phyloP scores from a whole-genome alignment of 176 grass and related monocot species.

The Eleusine indica region DNA sequence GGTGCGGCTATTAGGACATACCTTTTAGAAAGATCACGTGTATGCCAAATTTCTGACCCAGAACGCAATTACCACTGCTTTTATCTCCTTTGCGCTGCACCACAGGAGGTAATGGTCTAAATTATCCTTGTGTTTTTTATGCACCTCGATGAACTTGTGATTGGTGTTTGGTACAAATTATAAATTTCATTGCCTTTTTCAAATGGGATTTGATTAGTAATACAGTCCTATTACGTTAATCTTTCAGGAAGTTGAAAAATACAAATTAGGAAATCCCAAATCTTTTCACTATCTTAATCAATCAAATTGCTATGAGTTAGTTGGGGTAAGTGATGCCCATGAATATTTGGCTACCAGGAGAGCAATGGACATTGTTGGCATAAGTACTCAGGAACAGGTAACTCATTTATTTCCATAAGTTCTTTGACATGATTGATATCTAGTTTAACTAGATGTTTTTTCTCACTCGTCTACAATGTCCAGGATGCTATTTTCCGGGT shows the following conservation, averaged over 20 bases:
- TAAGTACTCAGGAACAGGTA: conserved; percentile 95
- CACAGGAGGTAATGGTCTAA: conserved; percentile 72
- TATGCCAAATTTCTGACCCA: conserved; percentile 96
- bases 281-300: conserved; percentile 97
- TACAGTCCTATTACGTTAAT: conserved; percentile 36
- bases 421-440: conserved; percentile 35
- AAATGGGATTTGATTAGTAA: conserved; percentile 21
- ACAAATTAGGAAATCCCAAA: conserved; percentile 82
- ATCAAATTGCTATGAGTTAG: conserved; percentile 97
- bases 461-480: conserved; percentile 49
- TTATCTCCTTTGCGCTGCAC: conserved; percentile 96
- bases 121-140: conserved; percentile 37
- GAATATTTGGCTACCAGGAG: conserved; percentile 94
- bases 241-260: conserved; percentile 84
- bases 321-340: conserved; percentile 89
- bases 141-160: conserved; percentile 6
- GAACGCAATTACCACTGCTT: conserved; percentile 99
- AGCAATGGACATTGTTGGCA: conserved; percentile 99
- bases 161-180: conserved; percentile 39
- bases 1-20: conserved; percentile 98
- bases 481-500: conserved; percentile 99
- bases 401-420: conserved; percentile 33
- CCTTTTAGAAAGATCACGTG: conserved; percentile 92
- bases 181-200: conserved; percentile 20
- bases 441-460: conserved; percentile 28